Base-by-base conservation (phyloP, 257 asterid species). In the Petrea volubilis region DNA sequence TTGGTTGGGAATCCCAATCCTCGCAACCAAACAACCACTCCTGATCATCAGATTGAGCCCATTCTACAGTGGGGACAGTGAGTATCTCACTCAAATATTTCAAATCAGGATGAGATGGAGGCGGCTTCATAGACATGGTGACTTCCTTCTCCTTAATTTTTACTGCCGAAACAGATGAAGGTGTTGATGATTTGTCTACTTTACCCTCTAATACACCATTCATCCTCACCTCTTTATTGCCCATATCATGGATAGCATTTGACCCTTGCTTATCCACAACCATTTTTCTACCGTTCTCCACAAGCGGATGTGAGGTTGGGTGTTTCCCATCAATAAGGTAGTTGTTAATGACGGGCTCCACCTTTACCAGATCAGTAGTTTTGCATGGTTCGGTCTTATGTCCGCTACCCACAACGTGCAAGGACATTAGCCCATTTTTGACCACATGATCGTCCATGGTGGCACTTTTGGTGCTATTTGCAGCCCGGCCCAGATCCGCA, bases 61-160 rank as follows among this genome's bases (percentile, higher is more conserved):
- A 76, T 53, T 81, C 89, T 6, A 79, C 74, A 64, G 76, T 60
- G 25, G 91, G 91, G 31, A 87, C 74, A 14, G 81, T 17, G 27
- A 83, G 87, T 60, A 85, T 81, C 63, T 72, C 62, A 69, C 79
- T 73, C 72, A 81, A 59, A 71, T 81, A 79, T 38, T 79, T 78
- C 72, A 67, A 59, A 80, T 85, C 88, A 3, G 88, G 90, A 80
- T 85, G 91, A 14, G 90, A 83, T 21, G 82, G 73, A 51, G 89
- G 84, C 28, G 82, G 74, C 49, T 80, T 79, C 75, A 36, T 24
- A n/a, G 52, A 29, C 8, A 7, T 38, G 38, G 38, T 1, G 18
- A 38, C 70, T 55, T 29, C 51, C 40, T 67, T 73, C 71, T 79
- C 77, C 79, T 74, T 81, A 7, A 46, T 20, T 56, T 68, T n/a